Base-by-base conservation (phyloP, 2,329 filamentous ascomycete species). In the Onygena corvina region DNA sequence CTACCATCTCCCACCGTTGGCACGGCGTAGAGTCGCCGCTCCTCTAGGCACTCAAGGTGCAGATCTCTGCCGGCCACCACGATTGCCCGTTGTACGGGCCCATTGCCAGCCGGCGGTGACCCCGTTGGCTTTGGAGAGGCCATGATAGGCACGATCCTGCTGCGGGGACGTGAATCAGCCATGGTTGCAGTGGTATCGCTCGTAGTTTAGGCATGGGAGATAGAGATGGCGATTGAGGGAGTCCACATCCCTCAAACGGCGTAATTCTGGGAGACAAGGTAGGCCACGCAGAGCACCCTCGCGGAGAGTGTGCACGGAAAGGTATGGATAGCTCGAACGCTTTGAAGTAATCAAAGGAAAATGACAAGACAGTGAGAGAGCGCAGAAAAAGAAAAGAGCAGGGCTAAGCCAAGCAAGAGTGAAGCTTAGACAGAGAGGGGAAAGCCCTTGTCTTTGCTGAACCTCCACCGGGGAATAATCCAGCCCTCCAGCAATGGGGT, bases 1-100 rank as follows among this genome's bases (percentile, higher is more conserved):
- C 71, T 72, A 79, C 80, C 80, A 66, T 83, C 79, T 52, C 79
- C 80, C 53, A 69, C 68, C 45, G 77, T 81, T 33, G 76, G 67
- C 50, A 73, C 66, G 51, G 75, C 74, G 66, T 81, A 81, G 49
- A 83, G 69, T 56, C 76, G 76, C 57, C 75, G 66, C 52, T 69
- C 68, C 47, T 70, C 68, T 52, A 84, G 71, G 55, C 64, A 66
- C 9, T 62, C 54, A 54, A 77, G 67, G 52, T 64, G 59, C 48
- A 67, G 53, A 46, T 54, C 60, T 46, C 61, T 53, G 21, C 54
- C 50, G 29, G 64, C 58, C 21, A 48, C 46, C 34, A 51, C 45
- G 50, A 58, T 58, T 20, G 33, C 20, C 38, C 46, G 35, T 27
- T 50, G 14, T 9, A 46, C 47, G 12, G 48, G 38, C 18, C 46